phyloP scores from a whole-genome alignment of 176 grass and related monocot species.

The Phyllostachys edulis region DNA sequence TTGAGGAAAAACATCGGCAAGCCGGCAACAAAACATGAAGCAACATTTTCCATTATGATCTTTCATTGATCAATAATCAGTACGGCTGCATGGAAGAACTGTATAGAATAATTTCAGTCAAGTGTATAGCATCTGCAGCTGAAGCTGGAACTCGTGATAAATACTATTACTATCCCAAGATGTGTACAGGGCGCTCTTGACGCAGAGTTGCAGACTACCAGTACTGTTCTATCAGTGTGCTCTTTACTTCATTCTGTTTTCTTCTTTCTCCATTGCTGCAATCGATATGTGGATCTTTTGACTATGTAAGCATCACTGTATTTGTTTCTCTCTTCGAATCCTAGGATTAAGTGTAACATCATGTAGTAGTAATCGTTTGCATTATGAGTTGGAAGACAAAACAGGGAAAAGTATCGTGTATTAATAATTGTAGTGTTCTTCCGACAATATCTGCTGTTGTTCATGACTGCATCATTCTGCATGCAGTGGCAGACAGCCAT shows the following conservation, averaged over 20 bases:
- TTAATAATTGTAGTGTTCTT: background rate
- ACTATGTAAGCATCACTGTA: background rate
- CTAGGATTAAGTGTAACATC: background rate
- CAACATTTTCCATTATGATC: background rate
- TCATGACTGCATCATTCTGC: too few relatives aligned
- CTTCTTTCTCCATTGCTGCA: background rate
- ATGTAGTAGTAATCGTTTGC: background rate
- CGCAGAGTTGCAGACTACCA: background rate
- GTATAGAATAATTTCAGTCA: background rate
- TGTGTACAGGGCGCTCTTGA: constrained; percentile 26
- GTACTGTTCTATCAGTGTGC: background rate
- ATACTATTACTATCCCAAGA: background rate
- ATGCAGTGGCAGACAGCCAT: background rate
- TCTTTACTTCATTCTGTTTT: background rate
- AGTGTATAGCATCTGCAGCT: constrained; percentile 37
- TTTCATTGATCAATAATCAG: background rate
- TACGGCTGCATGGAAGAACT: background rate
- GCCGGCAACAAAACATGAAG: background rate
- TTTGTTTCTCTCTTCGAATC: background rate
- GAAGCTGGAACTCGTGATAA: constrained; percentile 3
- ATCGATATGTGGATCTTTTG: background rate
- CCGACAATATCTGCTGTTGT: background rate
- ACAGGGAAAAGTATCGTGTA: background rate
- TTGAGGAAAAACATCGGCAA: background rate
- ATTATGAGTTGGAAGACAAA: background rate